A percentile compares a stretch with the other conserved stretches of the same genome.
These are phyloP conservation scores for Syzygium aqueum DNA, from an alignment of 345 rosid genomes.

Conservation along the genomic window DNA sequence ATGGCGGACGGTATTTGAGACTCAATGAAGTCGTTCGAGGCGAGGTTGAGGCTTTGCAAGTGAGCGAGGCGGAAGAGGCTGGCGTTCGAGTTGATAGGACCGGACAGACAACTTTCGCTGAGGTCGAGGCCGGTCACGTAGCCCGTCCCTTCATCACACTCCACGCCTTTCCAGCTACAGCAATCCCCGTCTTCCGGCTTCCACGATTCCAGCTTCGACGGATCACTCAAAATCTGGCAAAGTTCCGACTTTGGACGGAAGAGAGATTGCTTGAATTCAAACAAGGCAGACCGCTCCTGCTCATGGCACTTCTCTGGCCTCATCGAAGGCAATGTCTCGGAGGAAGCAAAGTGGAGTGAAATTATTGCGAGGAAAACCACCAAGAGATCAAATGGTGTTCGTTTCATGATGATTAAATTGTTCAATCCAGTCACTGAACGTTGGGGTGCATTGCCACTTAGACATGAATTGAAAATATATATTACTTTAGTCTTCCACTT, in stretches of 20 bases:
- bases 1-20: background rate
- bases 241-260: too few relatives aligned
- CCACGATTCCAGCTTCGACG: background rate
- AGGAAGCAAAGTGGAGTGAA: background rate
- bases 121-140: slow-evolving; percentile 10
- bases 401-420: background rate
- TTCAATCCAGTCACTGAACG: background rate
- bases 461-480: too few relatives aligned
- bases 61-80: slow-evolving; percentile 13
- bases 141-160: slow-evolving; percentile 3
- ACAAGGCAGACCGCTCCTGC: background rate
- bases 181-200: background rate
- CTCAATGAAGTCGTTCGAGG: background rate
- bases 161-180: background rate
- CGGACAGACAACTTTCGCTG: background rate
- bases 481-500: too few relatives aligned
- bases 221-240: accelerated
- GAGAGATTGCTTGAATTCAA: background rate
- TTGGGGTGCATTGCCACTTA: too few relatives aligned
- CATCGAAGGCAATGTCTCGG: background rate
- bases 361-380: background rate
- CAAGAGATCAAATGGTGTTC: background rate
- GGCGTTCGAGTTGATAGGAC: slow-evolving; percentile 5
- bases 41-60: slow-evolving; percentile 6
- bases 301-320: background rate